Evolutionary conservation across 805 yeast species (phyloP), one percentile per base, ranked within the genome.

Genomic region (Wickerhamomyces chaumierensis): DNA sequence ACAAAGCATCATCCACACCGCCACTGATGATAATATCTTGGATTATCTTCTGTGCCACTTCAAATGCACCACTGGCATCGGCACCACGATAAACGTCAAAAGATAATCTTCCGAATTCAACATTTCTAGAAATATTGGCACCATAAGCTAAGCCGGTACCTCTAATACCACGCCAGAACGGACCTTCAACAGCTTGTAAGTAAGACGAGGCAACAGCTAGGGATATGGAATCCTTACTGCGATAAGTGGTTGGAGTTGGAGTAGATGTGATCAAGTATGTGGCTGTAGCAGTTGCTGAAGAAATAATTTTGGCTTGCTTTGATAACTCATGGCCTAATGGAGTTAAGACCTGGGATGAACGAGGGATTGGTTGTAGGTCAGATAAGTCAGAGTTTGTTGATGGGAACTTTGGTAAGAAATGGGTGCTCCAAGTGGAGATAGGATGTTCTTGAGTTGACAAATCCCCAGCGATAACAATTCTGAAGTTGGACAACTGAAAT

Each of bases 71-170:
- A 39, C 73, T 65, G 2, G 83, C 75, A 57, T 92, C 96, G 1
- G 95, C 73, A 13, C 94, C 95, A 44, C 96, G 71, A 51, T 84
- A 83, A 16, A 90, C 69, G 35, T 67, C 69, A 50, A 79, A 84
- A 4, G 68, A 66, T 44, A 90, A 58, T 38, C 69, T 73, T 3
- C 94, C 90, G 32, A 73, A 61, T 47, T 86, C 95, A 12, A 73
- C 53, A 44, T 71, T 69, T 36, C 74, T 66, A 34, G 66, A 53
- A 48, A 85, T 66, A 39, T 64, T 66, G 2, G 90, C 92, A 31
- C 96, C 96, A 57, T 92, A 92, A 0, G 96, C 96, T 33, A 84
- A 64, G 3, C 98, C 98, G 1, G 87, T 71, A 32, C 98, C 98
- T 60, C 98, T 74, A 27, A 92, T 83, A 40, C 94, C 95, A 51